These are phyloP conservation scores for Berkeleyomyces rouxiae DNA, from an alignment of 2,329 filamentous ascomycete species.

Conservation along the genomic window DNA sequence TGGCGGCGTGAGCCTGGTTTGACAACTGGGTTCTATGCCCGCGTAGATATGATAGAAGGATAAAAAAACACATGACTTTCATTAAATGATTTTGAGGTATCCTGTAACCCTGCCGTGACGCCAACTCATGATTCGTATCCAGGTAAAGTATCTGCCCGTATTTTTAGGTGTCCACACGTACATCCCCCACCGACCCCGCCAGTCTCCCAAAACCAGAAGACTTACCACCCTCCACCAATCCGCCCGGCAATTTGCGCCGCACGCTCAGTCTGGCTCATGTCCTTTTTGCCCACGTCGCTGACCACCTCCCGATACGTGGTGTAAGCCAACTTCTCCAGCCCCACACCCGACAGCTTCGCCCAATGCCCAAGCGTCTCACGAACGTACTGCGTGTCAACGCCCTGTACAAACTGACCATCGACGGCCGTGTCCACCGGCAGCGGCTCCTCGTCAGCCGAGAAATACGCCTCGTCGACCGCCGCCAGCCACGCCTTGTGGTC, in stretches of 20 bases:
- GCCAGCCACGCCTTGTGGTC: constrained; percentile 79
- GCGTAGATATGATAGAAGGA: not conserved
- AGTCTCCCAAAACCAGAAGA: not conserved
- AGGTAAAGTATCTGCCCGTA: not conserved
- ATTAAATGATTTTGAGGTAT: not conserved
- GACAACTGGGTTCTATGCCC: not conserved
- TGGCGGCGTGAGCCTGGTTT: constrained; percentile 6
- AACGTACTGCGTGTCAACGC: constrained; percentile 49
- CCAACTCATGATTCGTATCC: not conserved
- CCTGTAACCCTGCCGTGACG: not conserved
- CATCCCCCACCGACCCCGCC: not conserved
- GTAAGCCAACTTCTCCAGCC: constrained; percentile 54
- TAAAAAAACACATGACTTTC: not conserved
- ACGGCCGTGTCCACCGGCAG: constrained; percentile 19
- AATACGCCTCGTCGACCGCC: constrained; percentile 78
- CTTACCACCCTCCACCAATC: constrained; percentile 82
- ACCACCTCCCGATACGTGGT: constrained; percentile 87
- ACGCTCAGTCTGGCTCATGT: constrained; percentile 53
- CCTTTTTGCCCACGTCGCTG: constrained; percentile 78
- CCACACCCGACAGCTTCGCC: constrained; percentile 53
- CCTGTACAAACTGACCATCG: constrained; percentile 34
- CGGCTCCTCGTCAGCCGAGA: constrained; percentile 48
- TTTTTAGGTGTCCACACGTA: not conserved
- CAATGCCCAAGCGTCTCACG: constrained; percentile 59
- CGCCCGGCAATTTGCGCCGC: constrained; percentile 81